A percentile compares a stretch with the other conserved stretches of the same genome.
Conservation (phyloP, 805 yeast genomes). For the Clavispora vitiphila region DNA sequence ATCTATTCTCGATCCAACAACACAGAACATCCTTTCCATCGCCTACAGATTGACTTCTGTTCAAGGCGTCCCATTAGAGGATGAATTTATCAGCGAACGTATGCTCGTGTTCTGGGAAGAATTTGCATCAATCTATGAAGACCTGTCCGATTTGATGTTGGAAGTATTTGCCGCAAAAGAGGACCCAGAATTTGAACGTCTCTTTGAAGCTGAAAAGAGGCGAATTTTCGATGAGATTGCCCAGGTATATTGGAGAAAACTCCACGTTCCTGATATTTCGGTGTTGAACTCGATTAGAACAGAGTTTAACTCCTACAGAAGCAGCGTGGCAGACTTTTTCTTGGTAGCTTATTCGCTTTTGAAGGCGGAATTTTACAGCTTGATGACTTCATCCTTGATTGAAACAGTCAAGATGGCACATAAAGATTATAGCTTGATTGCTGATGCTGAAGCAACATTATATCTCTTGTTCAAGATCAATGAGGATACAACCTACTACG, state of each 20-base stretch:
- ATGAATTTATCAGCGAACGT: slow-evolving; percentile 49
- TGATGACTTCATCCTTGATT: slow-evolving; percentile 34
- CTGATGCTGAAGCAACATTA: slow-evolving; percentile 56
- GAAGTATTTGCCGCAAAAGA: slow-evolving; percentile 11
- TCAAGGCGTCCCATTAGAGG: slow-evolving; percentile 52
- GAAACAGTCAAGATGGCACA: slow-evolving; percentile 11
- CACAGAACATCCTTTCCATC: slow-evolving; percentile 41
- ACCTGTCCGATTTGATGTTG: slow-evolving; percentile 14
- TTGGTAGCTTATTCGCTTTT: slow-evolving; percentile 66
- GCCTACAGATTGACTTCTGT: slow-evolving; percentile 50
- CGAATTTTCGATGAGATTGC: slow-evolving; percentile 49
- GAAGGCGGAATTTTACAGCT: slow-evolving; percentile 46
- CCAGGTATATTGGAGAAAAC: slow-evolving; percentile 63
- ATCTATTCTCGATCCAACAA: slow-evolving; percentile 29
- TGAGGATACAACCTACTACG: slow-evolving; percentile 42
- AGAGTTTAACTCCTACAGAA: slow-evolving; percentile 65
- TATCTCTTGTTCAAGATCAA: slow-evolving; percentile 55
- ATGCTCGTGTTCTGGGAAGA: slow-evolving; percentile 69
- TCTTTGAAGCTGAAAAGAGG: slow-evolving; percentile 26
- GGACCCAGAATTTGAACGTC: slow-evolving; percentile 10
- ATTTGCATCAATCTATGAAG: slow-evolving; percentile 47
- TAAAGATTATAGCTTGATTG: slow-evolving; percentile 12
- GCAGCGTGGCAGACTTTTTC: slow-evolving; percentile 72
- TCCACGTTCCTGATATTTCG: slow-evolving; percentile 39
- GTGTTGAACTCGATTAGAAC: slow-evolving; percentile 30